These are phyloP conservation scores for Zygosaccharomyces sapae DNA, from an alignment of 1,139 yeast species.

Conservation along the genomic window DNA sequence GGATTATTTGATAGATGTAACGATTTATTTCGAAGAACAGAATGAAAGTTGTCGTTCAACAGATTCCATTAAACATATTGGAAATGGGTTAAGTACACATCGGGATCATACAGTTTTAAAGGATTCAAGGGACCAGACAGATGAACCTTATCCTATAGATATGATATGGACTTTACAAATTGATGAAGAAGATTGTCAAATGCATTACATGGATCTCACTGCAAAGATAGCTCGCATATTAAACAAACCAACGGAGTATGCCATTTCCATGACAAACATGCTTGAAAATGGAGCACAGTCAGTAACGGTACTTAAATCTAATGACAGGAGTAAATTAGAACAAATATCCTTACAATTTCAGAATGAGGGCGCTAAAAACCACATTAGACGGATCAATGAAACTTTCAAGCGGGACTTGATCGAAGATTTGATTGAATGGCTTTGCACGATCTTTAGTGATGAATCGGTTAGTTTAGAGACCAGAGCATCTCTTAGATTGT, in stretches of 20 bases:
- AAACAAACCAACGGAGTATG: conserved; percentile 30
- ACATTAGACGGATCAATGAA: conserved; percentile 22
- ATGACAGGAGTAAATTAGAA: conserved; percentile 21
- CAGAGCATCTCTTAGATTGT: conserved; percentile 24
- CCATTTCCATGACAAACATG: conserved; percentile 21
- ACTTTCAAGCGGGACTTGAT: conserved; percentile 25
- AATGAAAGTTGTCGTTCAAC: conserved; percentile 13
- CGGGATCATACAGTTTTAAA: conserved; percentile 3
- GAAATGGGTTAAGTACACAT: neutral
- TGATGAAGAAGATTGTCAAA: conserved; percentile 27
- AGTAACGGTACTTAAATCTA: conserved; percentile 24
- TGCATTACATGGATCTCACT: conserved; percentile 29
- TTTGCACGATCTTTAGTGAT: conserved; percentile 19
- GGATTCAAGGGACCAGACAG: conserved; percentile 8
- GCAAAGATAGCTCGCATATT: conserved; percentile 24
- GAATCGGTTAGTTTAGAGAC: conserved; percentile 12
- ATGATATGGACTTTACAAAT: conserved; percentile 27
- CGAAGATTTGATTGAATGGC: conserved; percentile 29
- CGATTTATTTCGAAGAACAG: conserved; percentile 32
- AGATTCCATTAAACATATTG: conserved; percentile 8
- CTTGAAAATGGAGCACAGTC: conserved; percentile 21
- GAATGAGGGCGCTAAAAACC: conserved; percentile 23
- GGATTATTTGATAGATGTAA: conserved; percentile 75
- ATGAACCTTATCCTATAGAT: conserved; percentile 5
- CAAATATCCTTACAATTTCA: conserved; percentile 20